phyloP scores from a whole-genome alignment of 495 filamentous ascomycete genomes.

The Talaromyces stipitatus region DNA sequence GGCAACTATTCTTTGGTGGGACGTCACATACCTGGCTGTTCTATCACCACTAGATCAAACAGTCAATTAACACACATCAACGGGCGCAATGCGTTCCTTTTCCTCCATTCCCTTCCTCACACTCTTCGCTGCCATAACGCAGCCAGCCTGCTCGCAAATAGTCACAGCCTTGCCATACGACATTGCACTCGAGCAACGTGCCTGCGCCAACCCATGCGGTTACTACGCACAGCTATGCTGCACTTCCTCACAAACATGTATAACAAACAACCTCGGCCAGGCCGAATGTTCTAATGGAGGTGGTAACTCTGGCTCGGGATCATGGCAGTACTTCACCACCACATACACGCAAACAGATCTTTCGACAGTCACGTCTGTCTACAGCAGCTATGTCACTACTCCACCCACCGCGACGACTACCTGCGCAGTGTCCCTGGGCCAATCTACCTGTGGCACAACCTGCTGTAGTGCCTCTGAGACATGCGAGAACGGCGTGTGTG shows the following conservation, averaged over 20 bases:
- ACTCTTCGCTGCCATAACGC: conserved; percentile 18
- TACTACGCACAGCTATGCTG: conserved; percentile 64
- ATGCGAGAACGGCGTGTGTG: conserved; percentile 42
- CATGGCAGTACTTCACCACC: conserved; percentile 59
- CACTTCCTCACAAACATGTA: conserved; percentile 48
- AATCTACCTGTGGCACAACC: conserved; percentile 60
- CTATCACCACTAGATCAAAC: neutral
- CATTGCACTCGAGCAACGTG: conserved; percentile 19
- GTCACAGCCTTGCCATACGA: neutral
- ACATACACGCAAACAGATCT: conserved; percentile 64
- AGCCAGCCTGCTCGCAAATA: conserved; percentile 11
- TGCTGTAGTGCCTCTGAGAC: conserved; percentile 70
- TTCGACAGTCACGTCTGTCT: conserved; percentile 57
- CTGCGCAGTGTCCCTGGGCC: conserved; percentile 52
- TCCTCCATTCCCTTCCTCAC: conserved; percentile 24
- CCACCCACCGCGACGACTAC: conserved; percentile 35
- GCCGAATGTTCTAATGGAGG: conserved; percentile 43
- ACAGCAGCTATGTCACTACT: conserved; percentile 43
- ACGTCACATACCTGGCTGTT: neutral
- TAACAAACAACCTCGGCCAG: conserved; percentile 48
- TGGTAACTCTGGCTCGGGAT: conserved; percentile 19
- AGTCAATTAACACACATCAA: neutral
- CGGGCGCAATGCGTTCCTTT: conserved; percentile 5
- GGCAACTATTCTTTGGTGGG: too few relatives aligned
- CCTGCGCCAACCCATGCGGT: conserved; percentile 63